Evolutionary conservation across 345 rosid species (phyloP).

Genomic region (Eucalyptus urophylla): DNA sequence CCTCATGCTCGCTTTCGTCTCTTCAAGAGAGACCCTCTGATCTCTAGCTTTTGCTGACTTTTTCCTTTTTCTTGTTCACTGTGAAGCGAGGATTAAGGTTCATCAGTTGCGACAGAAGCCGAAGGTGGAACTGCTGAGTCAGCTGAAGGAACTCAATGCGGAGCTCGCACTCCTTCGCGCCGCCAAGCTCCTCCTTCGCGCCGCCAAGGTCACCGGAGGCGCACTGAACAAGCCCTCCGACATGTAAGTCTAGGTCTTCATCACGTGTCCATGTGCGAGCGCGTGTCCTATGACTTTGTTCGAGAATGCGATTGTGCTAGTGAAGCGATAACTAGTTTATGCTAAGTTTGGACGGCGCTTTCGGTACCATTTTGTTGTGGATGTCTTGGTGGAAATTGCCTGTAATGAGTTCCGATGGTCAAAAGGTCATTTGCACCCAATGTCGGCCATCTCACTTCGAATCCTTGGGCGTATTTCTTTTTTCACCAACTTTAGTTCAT

Average conservation of each 20-base stretch:
- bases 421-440: not conserved
- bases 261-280: not conserved
- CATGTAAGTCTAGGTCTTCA: constrained; percentile 5
- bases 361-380: not conserved
- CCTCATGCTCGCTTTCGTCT: not conserved
- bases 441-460: not conserved
- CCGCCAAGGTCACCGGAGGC: constrained; percentile 54
- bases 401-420: not conserved
- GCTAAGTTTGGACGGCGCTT: not conserved
- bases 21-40: not conserved
- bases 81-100: constrained; percentile 22
- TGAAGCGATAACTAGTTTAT: not conserved
- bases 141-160: constrained; percentile 46
- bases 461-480: not conserved
- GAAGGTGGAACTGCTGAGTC: constrained; percentile 32
- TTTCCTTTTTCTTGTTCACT: not conserved
- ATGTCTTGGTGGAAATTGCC: not conserved
- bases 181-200: constrained; percentile 54
- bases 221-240: constrained; percentile 52
- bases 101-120: constrained; percentile 45
- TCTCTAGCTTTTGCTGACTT: not conserved
- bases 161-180: constrained; percentile 54
- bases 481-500: not conserved
- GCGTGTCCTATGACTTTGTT: not conserved
- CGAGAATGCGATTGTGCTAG: not conserved